Percentiles rank a stretch among this genome's conserved stretches.
These are phyloP conservation scores for Alnus rubra DNA, from an alignment of 306 rosid genomes.

Conservation along the genomic window DNA sequence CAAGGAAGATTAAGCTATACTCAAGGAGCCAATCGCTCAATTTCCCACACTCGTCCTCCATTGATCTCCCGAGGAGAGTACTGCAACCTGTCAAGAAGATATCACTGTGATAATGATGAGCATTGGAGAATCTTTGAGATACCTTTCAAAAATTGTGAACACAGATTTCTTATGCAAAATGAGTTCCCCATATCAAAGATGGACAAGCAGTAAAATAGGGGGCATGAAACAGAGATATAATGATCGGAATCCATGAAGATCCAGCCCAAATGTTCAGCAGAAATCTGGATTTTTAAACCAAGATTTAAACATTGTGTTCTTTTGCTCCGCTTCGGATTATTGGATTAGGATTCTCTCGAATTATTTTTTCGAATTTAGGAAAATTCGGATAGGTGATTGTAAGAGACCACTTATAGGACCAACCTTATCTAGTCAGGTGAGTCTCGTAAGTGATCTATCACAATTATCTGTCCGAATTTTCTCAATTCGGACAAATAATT, in stretches of 20 bases:
- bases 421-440: no score
- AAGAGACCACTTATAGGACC: no score
- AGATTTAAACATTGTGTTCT: no score
- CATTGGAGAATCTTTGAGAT: slow-evolving; percentile 13
- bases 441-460: no score
- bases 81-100: slow-evolving; percentile 64
- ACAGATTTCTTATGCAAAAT: not conserved
- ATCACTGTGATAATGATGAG: not conserved
- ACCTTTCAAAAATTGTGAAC: slow-evolving; percentile 12
- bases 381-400: no score
- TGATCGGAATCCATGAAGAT: not conserved
- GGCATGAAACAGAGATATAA: not conserved
- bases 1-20: slow-evolving; percentile 27
- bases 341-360: no score
- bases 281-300: not conserved
- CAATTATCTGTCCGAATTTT: no score
- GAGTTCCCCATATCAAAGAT: not conserved
- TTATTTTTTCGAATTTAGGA: no score
- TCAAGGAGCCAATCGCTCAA: slow-evolving; percentile 94
- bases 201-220: not conserved
- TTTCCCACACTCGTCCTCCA: slow-evolving; percentile 70
- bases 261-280: not conserved
- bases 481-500: no score
- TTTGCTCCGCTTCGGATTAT: no score
- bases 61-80: slow-evolving; percentile 67